Evolutionary conservation across 2,329 filamentous ascomycete genomes (phyloP), one percentile per base, ranked within the genome.

Genomic region (Fusarium subtropicale): DNA sequence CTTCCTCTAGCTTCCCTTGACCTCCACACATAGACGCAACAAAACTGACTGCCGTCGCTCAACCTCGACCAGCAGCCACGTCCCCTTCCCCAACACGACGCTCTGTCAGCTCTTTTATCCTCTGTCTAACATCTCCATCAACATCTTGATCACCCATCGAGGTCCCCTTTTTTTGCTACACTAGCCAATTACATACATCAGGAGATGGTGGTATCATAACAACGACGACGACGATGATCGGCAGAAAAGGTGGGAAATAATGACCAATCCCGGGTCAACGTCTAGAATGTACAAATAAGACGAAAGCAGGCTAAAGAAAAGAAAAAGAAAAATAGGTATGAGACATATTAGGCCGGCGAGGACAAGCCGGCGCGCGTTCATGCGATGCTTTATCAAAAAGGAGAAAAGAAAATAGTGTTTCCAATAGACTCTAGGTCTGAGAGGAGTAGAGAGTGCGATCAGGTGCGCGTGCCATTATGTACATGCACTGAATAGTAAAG

Each of bases 241-340:
- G 67, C 69, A 71, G 31, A 63, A 69, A 76, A 57, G 64, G 56
- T 52, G 50, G 54, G 62, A 61, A 61, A 64, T 71, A 71, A 47
- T 58, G 73, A 71, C 76, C 76, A 71, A 66, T 73, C 75, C 73
- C 67, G 73, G 74, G 74, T 73, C 74, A 59, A 60, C 65, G 68
- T 78, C 77, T 79, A 77, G 72, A 76, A 79, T 79, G 73, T 77
- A 79, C 74, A 77, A 59, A 63, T 74, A 76, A 71, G 57, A 59
- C 63, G 63, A 71, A 63, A 64, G 56, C 55, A 57, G 54, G 62
- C 59, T 50, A 64, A 56, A 51, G 51, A 44, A 54, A 54, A 33
- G 28, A 54, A 54, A 46, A 50, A 20, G n/a, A 60, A 64, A 68
- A 75, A 68, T 62, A 70, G 74, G 69, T 74, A 76, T 76, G 67